phyloP scores from a whole-genome alignment of 371 early-diverging fungal species.

The Mortierella sp. region DNA sequence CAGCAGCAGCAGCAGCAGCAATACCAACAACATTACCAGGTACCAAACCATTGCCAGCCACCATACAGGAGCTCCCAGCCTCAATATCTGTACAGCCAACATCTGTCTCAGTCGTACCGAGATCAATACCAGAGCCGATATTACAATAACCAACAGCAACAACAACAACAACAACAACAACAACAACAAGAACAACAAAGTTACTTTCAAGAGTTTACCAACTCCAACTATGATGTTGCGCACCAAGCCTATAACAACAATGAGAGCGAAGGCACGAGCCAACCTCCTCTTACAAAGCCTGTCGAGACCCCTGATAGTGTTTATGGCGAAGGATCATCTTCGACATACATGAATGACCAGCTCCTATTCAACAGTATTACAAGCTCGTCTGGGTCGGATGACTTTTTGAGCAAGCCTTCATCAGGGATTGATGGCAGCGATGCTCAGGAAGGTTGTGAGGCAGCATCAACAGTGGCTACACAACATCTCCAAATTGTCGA shows the following conservation, averaged over 20 bases:
- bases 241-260: not conserved
- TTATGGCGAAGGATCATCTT: not conserved
- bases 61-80: not conserved
- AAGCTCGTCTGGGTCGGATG: not conserved
- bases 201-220: conserved; percentile 3
- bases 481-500: not conserved
- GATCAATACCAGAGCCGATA: not conserved
- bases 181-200: conserved; percentile 5
- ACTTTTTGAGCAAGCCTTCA: not conserved
- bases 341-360: not conserved
- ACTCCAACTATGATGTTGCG: not conserved
- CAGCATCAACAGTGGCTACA: not conserved
- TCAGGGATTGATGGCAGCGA: not conserved
- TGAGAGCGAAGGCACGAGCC: not conserved
- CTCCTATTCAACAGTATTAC: not conserved
- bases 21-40: not conserved
- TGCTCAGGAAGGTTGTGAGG: not conserved
- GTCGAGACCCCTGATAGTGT: not conserved
- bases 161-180: conserved; percentile 6
- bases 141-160: conserved; percentile 5
- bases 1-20: not conserved
- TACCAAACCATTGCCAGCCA: not conserved
- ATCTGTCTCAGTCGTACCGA: not conserved
- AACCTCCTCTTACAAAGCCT: not conserved
- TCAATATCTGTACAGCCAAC: not conserved